Conservation (phyloP, 805 yeast genomes). For the Tetrapisispora taiwanensis region DNA sequence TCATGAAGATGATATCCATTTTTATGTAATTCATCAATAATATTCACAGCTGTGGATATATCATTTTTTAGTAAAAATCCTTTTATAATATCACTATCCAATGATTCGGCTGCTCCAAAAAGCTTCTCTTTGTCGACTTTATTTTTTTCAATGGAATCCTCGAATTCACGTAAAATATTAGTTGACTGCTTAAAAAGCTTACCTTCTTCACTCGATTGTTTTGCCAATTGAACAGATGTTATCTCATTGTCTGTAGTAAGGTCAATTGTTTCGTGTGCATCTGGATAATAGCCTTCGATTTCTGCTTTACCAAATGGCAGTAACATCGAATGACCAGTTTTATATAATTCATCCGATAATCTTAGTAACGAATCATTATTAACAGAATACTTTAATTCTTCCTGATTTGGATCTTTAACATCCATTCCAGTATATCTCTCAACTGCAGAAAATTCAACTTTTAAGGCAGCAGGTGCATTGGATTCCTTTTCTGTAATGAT, state of each 20-base stretch:
- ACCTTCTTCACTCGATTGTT: constrained; percentile 10
- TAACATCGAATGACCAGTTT: constrained; percentile 25
- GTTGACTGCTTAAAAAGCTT: constrained; percentile 16
- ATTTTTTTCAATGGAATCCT: constrained; percentile 1
- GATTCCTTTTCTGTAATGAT: background rate
- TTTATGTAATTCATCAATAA: constrained; percentile 30
- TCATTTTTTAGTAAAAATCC: constrained; percentile 30
- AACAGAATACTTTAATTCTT: background rate
- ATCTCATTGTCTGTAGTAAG: constrained; percentile 8
- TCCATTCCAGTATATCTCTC: background rate
- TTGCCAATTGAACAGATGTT: constrained; percentile 5
- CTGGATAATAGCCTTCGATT: constrained; percentile 19
- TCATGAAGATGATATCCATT: constrained; percentile 31
- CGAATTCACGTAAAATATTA: constrained; percentile 9
- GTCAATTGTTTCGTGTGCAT: constrained; percentile 27
- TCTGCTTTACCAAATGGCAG: constrained; percentile 31
- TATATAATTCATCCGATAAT: constrained; percentile 17
- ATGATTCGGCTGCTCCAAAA: constrained; percentile 22
- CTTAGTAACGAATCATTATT: constrained; percentile 10
- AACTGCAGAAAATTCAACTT: background rate
- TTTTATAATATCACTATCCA: constrained; percentile 30
- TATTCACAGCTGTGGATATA: constrained; percentile 28
- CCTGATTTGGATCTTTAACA: background rate
- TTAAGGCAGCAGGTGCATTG: background rate
- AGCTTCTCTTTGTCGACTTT: constrained; percentile 17